Evolutionary conservation across 169 alveolate genomes (phyloP).

Genomic region (Plasmodium gonderi): DNA sequence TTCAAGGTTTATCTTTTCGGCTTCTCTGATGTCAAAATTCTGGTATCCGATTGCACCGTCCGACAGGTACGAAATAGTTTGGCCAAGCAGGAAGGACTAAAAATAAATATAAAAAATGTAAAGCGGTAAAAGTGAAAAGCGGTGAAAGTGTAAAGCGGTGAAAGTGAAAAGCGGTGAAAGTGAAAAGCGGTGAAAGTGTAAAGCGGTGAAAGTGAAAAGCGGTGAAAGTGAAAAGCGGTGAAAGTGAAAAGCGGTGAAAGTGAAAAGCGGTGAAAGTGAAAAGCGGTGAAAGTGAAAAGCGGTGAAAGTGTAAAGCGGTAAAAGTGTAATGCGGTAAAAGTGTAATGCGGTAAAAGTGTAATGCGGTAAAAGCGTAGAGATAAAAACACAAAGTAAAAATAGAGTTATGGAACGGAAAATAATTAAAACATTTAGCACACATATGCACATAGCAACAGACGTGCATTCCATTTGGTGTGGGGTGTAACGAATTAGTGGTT

Average conservation of each 20-base stretch:
- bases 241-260: too few relatives aligned
- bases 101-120: background rate
- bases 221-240: too few relatives aligned
- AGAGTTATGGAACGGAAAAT: too few relatives aligned
- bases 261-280: conserved; percentile 70
- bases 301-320: conserved; percentile 26
- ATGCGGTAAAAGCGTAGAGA: too few relatives aligned
- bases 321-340: too few relatives aligned
- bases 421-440: too few relatives aligned
- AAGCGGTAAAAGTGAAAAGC: background rate
- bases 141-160: conserved; percentile 38
- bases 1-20: conserved; percentile 63
- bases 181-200: too few relatives aligned
- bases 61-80: conserved; percentile 79
- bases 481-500: conserved; percentile 36
- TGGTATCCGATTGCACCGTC: conserved; percentile 80
- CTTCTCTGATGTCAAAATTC: conserved; percentile 57
- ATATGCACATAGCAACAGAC: too few relatives aligned
- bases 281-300: background rate
- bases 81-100: conserved; percentile 80
- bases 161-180: too few relatives aligned
- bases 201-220: too few relatives aligned
- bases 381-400: too few relatives aligned
- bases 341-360: too few relatives aligned
- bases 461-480: conserved; percentile 8